Percentiles rank a stretch among this genome's conserved stretches.
Evolutionary conservation across 225 moss, liverwort and hornwort genomes (phyloP).

Genomic region (Pseudisothecium myosuroides): DNA sequence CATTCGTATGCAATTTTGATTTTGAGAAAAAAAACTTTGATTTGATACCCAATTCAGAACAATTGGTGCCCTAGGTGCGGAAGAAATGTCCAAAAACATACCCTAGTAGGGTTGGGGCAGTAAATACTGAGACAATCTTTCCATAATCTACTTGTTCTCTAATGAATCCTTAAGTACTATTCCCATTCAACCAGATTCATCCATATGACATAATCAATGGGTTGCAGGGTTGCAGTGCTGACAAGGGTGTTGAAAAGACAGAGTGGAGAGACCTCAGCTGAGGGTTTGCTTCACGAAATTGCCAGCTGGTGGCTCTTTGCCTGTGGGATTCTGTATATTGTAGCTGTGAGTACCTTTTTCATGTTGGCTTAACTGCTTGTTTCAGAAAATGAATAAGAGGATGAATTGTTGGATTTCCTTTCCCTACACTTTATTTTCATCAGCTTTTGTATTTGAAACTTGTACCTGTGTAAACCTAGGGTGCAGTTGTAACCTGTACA

Average conservation of each 20-base stretch:
- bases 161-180: neutral
- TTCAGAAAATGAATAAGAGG: neutral
- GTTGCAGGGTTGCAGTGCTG: conserved; percentile 73
- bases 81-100: neutral
- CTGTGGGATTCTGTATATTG: conserved; percentile 57
- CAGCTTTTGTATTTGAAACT: neutral
- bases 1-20: no score
- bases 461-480: neutral
- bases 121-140: neutral
- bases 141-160: neutral
- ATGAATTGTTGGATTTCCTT: neutral
- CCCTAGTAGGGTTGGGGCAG: no score
- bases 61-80: neutral
- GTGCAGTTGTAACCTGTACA: neutral
- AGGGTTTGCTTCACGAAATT: conserved; percentile 60
- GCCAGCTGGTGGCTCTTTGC: conserved; percentile 67
- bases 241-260: conserved; percentile 67
- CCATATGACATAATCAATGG: neutral
- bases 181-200: neutral
- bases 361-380: neutral
- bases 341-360: conserved; percentile 41
- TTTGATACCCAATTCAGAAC: neutral
- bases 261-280: conserved; percentile 52
- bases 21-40: neutral
- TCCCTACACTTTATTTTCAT: neutral